Conservation (phyloP, 495 filamentous ascomycete species). For the Oidiodendron maius region DNA sequence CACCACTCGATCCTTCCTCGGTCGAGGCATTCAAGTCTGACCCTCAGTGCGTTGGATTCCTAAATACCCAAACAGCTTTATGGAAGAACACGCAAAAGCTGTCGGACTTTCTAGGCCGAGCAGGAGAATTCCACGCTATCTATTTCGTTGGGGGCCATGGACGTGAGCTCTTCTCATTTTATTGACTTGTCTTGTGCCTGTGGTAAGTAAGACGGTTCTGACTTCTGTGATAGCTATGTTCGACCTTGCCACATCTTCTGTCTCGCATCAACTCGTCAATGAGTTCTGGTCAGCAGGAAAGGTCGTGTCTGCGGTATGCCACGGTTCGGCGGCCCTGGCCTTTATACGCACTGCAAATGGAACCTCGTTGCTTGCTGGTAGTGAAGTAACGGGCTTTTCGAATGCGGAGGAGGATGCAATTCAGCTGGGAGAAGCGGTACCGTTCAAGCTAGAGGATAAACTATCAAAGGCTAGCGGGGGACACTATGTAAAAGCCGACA, state of each 20-base stretch:
- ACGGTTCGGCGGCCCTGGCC: conserved; percentile 57
- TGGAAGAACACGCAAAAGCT: conserved; percentile 61
- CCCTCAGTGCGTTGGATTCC: conserved; percentile 42
- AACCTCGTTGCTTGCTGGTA: conserved; percentile 41
- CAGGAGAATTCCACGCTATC: conserved; percentile 58
- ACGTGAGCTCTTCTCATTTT: conserved; percentile 37
- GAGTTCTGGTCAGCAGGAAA: conserved; percentile 56
- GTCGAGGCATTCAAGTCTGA: conserved; percentile 56
- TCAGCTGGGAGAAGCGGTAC: conserved; percentile 37
- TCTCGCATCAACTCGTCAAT: conserved; percentile 47
- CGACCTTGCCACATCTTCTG: conserved; percentile 48
- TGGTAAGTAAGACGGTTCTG: too few species aligned
- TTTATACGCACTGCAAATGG: conserved; percentile 42
- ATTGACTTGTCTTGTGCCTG: too few species aligned
- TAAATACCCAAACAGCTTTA: conserved; percentile 41
- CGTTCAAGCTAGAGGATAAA: conserved; percentile 59
- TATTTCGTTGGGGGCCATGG: conserved; percentile 75
- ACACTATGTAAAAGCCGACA: conserved; percentile 42
- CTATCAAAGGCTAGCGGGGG: conserved; percentile 43
- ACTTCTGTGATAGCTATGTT: conserved; percentile 65
- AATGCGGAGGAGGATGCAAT: conserved; percentile 60
- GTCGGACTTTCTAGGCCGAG: conserved; percentile 40
- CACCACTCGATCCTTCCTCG: conserved; percentile 61
- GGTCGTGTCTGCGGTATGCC: conserved; percentile 60
- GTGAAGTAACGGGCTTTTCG: conserved; percentile 59